A percentile compares a stretch with the other conserved stretches of the same genome.
Evolutionary conservation across 371 early-diverging fungal species (phyloP).

Genomic region (Encephalitozoon cuniculi): DNA sequence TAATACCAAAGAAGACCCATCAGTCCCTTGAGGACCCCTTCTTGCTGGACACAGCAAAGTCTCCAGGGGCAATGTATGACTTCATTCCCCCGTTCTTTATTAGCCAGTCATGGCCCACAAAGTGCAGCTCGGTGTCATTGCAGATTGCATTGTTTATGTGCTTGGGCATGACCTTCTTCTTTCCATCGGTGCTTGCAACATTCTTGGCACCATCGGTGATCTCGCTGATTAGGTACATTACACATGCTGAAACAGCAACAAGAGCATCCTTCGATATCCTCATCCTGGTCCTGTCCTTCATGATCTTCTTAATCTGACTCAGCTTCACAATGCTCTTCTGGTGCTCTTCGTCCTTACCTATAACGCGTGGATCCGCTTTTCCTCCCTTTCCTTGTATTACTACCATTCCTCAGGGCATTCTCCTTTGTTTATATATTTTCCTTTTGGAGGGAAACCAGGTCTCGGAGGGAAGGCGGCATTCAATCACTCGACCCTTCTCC

Average conservation of each 20-base stretch:
- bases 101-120: slow-evolving; percentile 53
- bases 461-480: not conserved
- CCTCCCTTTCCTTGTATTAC: slow-evolving; percentile 55
- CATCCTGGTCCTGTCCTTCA: slow-evolving; percentile 56
- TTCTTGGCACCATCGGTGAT: slow-evolving; percentile 59
- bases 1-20: not conserved
- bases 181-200: slow-evolving; percentile 56
- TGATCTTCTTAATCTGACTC: slow-evolving; percentile 58
- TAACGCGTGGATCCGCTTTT: slow-evolving; percentile 59
- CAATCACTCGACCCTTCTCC: not conserved
- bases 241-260: slow-evolving; percentile 48
- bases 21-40: not conserved
- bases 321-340: slow-evolving; percentile 48
- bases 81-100: slow-evolving; percentile 57
- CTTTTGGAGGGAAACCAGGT: slow-evolving; percentile 44
- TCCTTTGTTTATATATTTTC: slow-evolving; percentile 38
- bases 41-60: slow-evolving; percentile 5
- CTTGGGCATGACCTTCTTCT: slow-evolving; percentile 61
- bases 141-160: slow-evolving; percentile 58
- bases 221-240: slow-evolving; percentile 57
- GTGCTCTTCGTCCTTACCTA: slow-evolving; percentile 42
- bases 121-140: slow-evolving; percentile 58
- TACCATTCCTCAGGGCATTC: slow-evolving; percentile 29
- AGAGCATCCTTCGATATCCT: slow-evolving; percentile 58
- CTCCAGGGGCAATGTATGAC: not conserved